Percentiles rank a stretch among this genome's conserved stretches.
These are phyloP conservation scores for Cryptococcus sp. DNA, from an alignment of 1,284 basidiomycete genomes.

Conservation along the genomic window DNA sequence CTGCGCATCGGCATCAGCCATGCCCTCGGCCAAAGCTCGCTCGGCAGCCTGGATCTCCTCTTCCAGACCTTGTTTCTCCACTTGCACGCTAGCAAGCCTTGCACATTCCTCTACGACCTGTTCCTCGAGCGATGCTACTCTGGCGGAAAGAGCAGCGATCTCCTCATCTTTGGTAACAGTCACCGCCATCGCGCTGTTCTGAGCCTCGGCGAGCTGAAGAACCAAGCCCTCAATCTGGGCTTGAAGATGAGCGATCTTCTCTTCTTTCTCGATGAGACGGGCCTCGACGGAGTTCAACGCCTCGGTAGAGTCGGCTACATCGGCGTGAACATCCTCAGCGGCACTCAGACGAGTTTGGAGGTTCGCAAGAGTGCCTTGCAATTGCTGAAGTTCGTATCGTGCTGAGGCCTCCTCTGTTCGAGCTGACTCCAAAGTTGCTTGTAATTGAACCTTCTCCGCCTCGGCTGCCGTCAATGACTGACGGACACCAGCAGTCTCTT, in stretches of 20 bases:
- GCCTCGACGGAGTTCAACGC: slow-evolving; percentile 9
- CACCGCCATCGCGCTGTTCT: slow-evolving; percentile 1
- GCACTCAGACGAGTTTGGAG: slow-evolving; percentile 9
- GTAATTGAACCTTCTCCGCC: neutral
- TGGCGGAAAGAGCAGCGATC: neutral
- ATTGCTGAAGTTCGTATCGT: slow-evolving; percentile 3
- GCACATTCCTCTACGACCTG: slow-evolving; percentile 4
- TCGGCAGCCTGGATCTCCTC: slow-evolving; percentile 18
- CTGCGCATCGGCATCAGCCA: slow-evolving; percentile 7
- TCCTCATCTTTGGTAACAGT: slow-evolving; percentile 4
- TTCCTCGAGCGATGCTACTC: slow-evolving; percentile 5
- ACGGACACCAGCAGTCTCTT: neutral
- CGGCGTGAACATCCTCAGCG: slow-evolving; percentile 3
- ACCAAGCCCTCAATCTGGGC: slow-evolving; percentile 9
- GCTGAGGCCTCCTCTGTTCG: neutral
- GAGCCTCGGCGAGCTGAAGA: slow-evolving; percentile 5
- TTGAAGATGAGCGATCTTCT: slow-evolving; percentile 8
- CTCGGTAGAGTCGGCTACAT: neutral
- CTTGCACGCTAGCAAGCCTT: neutral
- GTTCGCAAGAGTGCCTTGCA: neutral
- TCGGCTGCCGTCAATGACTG: slow-evolving; percentile 6
- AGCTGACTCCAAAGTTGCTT: slow-evolving; percentile 3
- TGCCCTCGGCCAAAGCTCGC: slow-evolving; percentile 14
- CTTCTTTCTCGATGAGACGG: slow-evolving; percentile 15
- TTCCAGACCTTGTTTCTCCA: slow-evolving; percentile 12